Evolutionary conservation across 2,329 filamentous ascomycete species (phyloP), one percentile per base, ranked within the genome.

Genomic region (Thielaviopsis ethacetica): DNA sequence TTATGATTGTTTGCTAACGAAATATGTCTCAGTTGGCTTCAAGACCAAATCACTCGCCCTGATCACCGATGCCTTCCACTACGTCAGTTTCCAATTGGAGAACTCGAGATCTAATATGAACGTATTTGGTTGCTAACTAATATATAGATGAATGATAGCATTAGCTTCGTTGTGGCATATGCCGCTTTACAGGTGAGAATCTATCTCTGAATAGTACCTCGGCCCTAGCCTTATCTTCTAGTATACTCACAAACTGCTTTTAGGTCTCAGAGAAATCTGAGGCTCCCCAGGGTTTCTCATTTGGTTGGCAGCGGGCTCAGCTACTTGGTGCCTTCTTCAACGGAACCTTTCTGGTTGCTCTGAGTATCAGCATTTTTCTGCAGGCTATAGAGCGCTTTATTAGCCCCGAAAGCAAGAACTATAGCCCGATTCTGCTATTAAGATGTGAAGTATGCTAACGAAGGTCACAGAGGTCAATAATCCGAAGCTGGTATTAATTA

Each of bases 271-370:
- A 84, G 63, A 71, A 75, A 50, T 71, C 73, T 52, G 70, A 77
- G 24, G 57, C 5, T 78, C 83, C 84, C 0, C 73, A 78, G 62
- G 74, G 73, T 10, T 73, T 86, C 17, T 80, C 85, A 0, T 90
- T 86, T 64, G 86, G 86, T n/a, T 90, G 85, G 85, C 83, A 86
- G 59, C 77, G 86, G 34, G 84, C 85, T 17, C 78, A 80, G n/a
- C 68, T 89, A 1, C 73, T 91, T 0, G 86, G 86, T 5, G 84
- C 85, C 22, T 91, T 91, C 69, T 91, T 90, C 75, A 91, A 91
- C 65, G 86, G 86, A 15, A 82, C 84, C 1, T 86, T 91, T 61
- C 75, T 91, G 1, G 69, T 89, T 17, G 85, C 84, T 0, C 72
- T 91, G 1, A 84, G 84, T 1, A 69, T 89, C 41, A 88, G 84